A percentile compares a stretch with the other conserved stretches of the same genome.
phyloP scores from a whole-genome alignment of 768 basidiomycete genomes.

The Boletus pseudo-olivaceus region DNA sequence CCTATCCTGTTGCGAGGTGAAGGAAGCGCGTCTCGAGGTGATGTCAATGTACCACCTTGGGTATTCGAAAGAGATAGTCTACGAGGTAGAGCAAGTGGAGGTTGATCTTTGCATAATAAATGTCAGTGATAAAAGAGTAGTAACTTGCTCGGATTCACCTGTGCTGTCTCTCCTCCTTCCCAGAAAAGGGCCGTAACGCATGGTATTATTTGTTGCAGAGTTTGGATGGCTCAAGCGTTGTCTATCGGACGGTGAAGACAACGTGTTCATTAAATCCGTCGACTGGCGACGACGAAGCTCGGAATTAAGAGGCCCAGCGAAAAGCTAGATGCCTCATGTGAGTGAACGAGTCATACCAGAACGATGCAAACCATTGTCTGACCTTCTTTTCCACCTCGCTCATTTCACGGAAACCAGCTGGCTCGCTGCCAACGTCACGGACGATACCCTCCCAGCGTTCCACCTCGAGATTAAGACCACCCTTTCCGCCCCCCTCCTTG shows the following conservation, averaged over 20 bases:
- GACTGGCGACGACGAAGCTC: slow-evolving; percentile 85
- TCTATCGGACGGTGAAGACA: slow-evolving; percentile 57
- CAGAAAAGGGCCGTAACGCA: slow-evolving; percentile 59
- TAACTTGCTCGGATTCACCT: slow-evolving; percentile 39
- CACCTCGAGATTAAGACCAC: slow-evolving; percentile 77
- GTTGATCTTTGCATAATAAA: slow-evolving; percentile 47
- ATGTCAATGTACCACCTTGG: slow-evolving; percentile 45
- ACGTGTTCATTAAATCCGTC: slow-evolving; percentile 62
- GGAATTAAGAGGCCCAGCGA: slow-evolving; percentile 77
- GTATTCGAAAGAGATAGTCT: slow-evolving; percentile 67
- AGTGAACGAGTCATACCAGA: slow-evolving; percentile 17
- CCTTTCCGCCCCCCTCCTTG: slow-evolving; percentile 70
- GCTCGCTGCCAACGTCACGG: slow-evolving; percentile 68
- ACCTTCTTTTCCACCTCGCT: slow-evolving; percentile 88
- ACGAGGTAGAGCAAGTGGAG: slow-evolving; percentile 51
- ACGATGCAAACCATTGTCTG: slow-evolving; percentile 19
- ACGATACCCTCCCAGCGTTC: slow-evolving; percentile 90
- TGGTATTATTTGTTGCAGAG: slow-evolving; percentile 48
- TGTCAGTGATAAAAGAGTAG: slow-evolving; percentile 5
- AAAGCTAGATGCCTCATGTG: slow-evolving; percentile 54
- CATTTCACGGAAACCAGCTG: slow-evolving; percentile 75
- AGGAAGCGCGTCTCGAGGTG: slow-evolving; percentile 58
- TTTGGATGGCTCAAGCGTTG: slow-evolving; percentile 52
- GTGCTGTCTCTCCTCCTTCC: slow-evolving; percentile 65
- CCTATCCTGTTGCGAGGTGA: slow-evolving; percentile 65